Evolutionary conservation across 495 filamentous ascomycete species (phyloP), one percentile per base, ranked within the genome.

Genomic region (Aspergillus baeticus): DNA sequence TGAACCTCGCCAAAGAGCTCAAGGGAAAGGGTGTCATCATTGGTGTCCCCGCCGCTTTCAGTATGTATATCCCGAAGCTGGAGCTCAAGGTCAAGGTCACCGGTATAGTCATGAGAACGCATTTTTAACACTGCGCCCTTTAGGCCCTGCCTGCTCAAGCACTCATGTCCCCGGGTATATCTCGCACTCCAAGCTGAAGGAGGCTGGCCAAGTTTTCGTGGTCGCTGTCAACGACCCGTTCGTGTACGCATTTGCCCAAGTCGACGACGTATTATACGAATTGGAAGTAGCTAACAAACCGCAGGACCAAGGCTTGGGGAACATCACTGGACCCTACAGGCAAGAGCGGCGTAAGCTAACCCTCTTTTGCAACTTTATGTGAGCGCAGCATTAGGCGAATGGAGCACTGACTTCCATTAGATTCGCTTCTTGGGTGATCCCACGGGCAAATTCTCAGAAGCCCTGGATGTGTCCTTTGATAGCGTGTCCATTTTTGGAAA

Each of bases 181-280:
- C 69, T 84, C 84, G 61, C 86, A 87, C 65, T 80, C 84, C 36
- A 82, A 84, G 70, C 76, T 89, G 42, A 87, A 85, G 75, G 78
- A 84, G 46, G 90, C 87, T 11, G 90, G 93, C 46, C 67, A 83
- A 44, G 87, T 93, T 37, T 95, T 93, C 59, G 91, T 97, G 22
- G 86, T 98, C 47, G 81, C 86, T 21, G 91, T 97, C 69, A 98
- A 98, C 73, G 94, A 98, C 69, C 84, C 92, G 23, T 97, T 98
- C 72, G 94, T 97, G 85, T 95, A 82, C 76, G 88, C 74, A 15
- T 3, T 39, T 3, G 22, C 34, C 18, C 13, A 13, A 29, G 1
- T 39, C 10, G 7, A 33, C 51, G 4, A 21, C 10, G 14, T n/a
- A 11, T 15, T 15, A 20, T 20, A n/a, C n/a, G n/a, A 6, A 21